Conservation (phyloP, 306 rosid species). For the Trifolium dubium region DNA sequence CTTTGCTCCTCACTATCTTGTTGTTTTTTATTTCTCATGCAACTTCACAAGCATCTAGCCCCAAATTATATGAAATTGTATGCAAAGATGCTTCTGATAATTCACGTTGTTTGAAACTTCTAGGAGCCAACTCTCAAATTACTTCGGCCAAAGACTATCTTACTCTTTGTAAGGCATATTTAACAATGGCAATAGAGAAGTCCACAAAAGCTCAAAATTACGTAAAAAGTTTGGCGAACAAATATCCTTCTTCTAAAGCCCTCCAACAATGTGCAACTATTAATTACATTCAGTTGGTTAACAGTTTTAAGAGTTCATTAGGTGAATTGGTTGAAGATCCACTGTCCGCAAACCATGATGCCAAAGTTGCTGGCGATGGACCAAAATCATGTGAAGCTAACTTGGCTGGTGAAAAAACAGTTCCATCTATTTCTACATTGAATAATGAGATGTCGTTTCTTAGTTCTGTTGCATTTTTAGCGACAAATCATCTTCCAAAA, state of each 20-base stretch:
- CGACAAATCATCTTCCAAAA: neutral
- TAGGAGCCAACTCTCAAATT: neutral
- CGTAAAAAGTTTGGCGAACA: neutral
- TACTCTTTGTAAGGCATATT: neutral
- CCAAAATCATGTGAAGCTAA: fast-evolving
- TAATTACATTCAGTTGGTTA: neutral
- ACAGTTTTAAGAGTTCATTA: neutral
- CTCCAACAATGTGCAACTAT: neutral
- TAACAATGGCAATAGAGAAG: neutral
- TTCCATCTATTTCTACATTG: no score
- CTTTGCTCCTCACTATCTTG: no score
- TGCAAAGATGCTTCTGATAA: no score
- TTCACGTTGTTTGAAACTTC: no score
- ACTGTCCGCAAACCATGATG: neutral
- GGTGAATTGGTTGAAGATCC: neutral
- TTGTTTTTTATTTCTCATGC: no score
- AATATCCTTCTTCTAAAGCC: neutral
- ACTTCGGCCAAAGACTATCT: neutral
- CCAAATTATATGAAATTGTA: no score
- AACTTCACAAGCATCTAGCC: no score
- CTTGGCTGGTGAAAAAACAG: no score
- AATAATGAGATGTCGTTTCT: neutral
- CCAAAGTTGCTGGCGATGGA: neutral
- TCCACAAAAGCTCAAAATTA: neutral
- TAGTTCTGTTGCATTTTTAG: neutral